Evolutionary conservation across 2,329 filamentous ascomycete genomes (phyloP), one percentile per base, ranked within the genome.

Genomic region (Thelonectria olida): DNA sequence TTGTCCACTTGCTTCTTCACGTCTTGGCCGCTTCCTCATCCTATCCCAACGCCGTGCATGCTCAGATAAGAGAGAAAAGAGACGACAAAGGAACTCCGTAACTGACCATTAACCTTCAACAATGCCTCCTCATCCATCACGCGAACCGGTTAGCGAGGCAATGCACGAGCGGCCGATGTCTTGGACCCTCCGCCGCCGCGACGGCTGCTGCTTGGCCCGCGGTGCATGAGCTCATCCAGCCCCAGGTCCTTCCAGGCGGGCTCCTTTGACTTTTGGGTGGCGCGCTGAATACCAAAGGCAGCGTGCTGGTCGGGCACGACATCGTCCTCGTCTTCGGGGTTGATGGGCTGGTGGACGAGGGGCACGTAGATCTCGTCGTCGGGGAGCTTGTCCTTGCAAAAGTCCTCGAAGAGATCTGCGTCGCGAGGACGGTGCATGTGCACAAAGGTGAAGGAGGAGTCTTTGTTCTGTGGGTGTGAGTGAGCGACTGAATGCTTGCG

Each of bases 301-400:
- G 92, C 92, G 74, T 96, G 92, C 79, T 96, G 92, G 76, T 96
- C 92, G 0, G 92, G 92, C 5, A 96, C 92, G 4, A 96, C 90
- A 72, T 96, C 92, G 73, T 96, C 92, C 78, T 96, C 92, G 75
- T 96, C 92, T 76, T 96, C 92, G 0, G 92, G 92, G 74, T 96
- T 95, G 73, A 93, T 84, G 39, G 92, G 92, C 75, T 93, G 91
- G 74, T 93, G 88, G 64, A 92, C 87, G 7, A 88, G 88, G 31
- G 90, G 88, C n/a, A 96, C 90, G 76, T 92, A 91, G 74, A 96
- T 92, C 58, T 94, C 91, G 78, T 96, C 92, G 63, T 85, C 81
- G n/a, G 89, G 88, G 44, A 91, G 84, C 72, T 84, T 85, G 79
- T 90, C 88, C 73, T 86, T 87, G 83, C 87, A 90, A 73, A 91